Conservation (phyloP, 208 protist genomes). For the Wallacemonas rigidus region DNA sequence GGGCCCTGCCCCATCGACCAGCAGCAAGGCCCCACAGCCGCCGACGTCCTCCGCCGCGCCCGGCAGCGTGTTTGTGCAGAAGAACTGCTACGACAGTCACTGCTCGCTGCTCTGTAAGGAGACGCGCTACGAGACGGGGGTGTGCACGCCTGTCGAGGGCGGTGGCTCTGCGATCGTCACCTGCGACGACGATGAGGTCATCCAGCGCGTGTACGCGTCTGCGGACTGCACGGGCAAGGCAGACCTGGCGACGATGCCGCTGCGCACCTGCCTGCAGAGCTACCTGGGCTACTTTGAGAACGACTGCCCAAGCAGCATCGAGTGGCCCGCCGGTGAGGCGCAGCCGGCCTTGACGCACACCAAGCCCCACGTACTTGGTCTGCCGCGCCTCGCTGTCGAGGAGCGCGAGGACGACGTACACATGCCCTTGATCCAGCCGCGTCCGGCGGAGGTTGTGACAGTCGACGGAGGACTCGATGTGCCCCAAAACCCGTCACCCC, state of each 20-base stretch:
- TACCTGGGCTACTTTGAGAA: slow-evolving; percentile 58
- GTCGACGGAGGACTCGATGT: too few species aligned
- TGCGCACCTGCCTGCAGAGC: slow-evolving; percentile 49
- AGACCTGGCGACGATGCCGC: slow-evolving; percentile 31
- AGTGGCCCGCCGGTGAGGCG: not conserved
- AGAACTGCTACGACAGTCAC: slow-evolving; percentile 35
- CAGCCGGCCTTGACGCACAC: not conserved
- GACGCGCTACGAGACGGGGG: slow-evolving; percentile 35
- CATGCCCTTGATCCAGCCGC: not conserved
- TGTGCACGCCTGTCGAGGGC: slow-evolving; percentile 34
- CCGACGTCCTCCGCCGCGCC: slow-evolving; percentile 18
- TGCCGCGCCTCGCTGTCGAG: not conserved
- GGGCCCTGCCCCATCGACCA: slow-evolving; percentile 16
- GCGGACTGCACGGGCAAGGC: slow-evolving; percentile 39
- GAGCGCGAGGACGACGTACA: not conserved
- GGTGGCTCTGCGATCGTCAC: slow-evolving; percentile 47
- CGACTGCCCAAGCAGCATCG: slow-evolving; percentile 29
- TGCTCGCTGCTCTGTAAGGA: slow-evolving; percentile 47
- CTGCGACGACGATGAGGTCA: slow-evolving; percentile 34
- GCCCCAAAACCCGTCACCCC: too few species aligned
- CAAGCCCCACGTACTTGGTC: slow-evolving; percentile 9
- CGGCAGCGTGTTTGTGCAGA: slow-evolving; percentile 30
- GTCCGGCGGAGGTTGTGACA: not conserved
- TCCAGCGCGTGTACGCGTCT: slow-evolving; percentile 32
- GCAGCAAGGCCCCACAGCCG: slow-evolving; percentile 23